Evolutionary conservation across 805 yeast species (phyloP), one percentile per base, ranked within the genome.

Genomic region (Cyberlindnera japonica): DNA sequence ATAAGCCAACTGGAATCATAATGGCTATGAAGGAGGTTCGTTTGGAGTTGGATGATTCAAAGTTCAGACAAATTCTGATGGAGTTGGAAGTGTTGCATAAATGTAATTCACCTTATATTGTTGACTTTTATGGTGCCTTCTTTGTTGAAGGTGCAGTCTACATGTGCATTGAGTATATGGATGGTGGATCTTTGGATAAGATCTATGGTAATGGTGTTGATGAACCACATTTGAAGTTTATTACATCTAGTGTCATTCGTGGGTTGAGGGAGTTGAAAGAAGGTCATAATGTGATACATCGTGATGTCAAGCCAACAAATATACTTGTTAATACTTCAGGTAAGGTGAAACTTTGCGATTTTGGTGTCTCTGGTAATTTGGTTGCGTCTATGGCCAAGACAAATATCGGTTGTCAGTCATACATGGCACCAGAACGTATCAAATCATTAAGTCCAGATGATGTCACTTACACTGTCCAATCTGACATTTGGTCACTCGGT

Each of bases 21-120:
- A 89, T 93, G 97, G 98, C 98, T 2, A 88, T 93, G 95, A 93
- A 93, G 62, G 98, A 93, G 61, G 96, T 93, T 33, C 71, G 96
- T 39, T 67, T 93, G 33, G 98, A 91, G 60, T 71, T 93, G 45
- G 98, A 93, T 58, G 97, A 91, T 55, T 74, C 86, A n/a, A 89
- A 89, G 59, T 86, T 93, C 61, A 75, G 91, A 45, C 98, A 93
- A 58, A 93, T 93, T 49, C 68, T 93, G 53, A 93, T 93, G 98
- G 99, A 93, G 62, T 69, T 93, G 46, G 98, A 93, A 55, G 83
- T 93, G 38, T 72, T 93, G 49, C 98, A 93, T 65, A 85, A 83
- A 54, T 93, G 98, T 65, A 77, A 77, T 49, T 82, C 95, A 13
- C 95, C 93, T 3, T 87, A 79, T 60, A 90, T 93, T 58, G 96